Evolutionary conservation across 2,329 filamentous ascomycete species (phyloP).

Genomic region (Cercospora nicotianae): DNA sequence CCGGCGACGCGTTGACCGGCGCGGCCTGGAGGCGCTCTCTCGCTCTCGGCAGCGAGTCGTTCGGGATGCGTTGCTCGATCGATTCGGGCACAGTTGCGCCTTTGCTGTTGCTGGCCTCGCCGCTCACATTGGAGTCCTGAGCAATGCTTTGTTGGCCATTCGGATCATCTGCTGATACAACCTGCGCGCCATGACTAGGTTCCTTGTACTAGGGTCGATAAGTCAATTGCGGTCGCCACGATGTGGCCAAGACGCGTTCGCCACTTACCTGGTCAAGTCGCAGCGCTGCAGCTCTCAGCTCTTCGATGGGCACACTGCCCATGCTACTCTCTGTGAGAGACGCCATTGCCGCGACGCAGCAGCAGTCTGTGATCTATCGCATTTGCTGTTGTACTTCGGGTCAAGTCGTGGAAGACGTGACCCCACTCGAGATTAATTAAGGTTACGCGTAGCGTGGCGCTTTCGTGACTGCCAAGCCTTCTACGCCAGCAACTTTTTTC

Average conservation of each 20-base stretch:
- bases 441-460: conserved; percentile 3
- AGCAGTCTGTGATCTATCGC: not conserved
- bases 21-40: conserved; percentile 22
- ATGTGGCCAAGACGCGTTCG: not conserved
- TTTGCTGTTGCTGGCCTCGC: conserved; percentile 4
- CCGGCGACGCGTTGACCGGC: conserved; percentile 27
- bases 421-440: not conserved
- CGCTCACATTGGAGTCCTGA: not conserved
- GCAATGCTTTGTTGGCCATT: not conserved
- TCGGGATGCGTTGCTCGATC: conserved; percentile 18
- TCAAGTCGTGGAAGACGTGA: conserved; percentile 11
- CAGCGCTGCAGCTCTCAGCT: conserved; percentile 25
- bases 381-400: not conserved
- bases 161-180: not conserved
- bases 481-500: not conserved
- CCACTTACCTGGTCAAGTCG: conserved; percentile 29
- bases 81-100: conserved; percentile 26
- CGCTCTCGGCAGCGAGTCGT: conserved; percentile 15
- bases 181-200: conserved; percentile 21
- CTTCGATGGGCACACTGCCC: conserved; percentile 26
- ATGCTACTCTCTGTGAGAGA: conserved; percentile 32
- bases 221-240: conserved; percentile 28
- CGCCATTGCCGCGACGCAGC: conserved; percentile 25
- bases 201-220: conserved; percentile 33
- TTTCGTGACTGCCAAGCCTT: conserved; percentile 1